Base-by-base conservation (phyloP, 2,329 filamentous ascomycete species). In the Paraconiothyrium sp. region DNA sequence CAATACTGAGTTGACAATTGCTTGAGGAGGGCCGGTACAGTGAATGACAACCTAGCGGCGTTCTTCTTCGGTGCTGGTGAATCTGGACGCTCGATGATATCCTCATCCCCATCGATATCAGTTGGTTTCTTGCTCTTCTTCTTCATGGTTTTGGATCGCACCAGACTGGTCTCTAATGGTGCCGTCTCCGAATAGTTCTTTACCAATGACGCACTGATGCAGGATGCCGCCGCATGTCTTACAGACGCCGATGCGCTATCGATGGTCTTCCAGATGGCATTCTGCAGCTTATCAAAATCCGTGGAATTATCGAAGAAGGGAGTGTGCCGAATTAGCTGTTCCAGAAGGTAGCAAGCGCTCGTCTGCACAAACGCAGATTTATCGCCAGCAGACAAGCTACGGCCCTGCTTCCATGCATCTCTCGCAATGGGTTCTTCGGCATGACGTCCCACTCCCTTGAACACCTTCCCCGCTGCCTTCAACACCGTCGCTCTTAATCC, bases 341-440 rank as follows among this genome's bases (percentile, higher is more conserved):
- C 90, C 64, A 99, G 81, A 74, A 92, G 96, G 67, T 89, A 89
- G 72, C 92, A 96, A 9, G 92, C 91, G 59, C 89, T 87, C 16
- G 90, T 86, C 75, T 97, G 88, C 8, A 94, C 93, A 37, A 97
- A 84, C 2, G 89, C 85, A 4, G 93, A 92, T 79, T 95, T 98
- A 78, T 99, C 96, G 62, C 84, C 85, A 0, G 89, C 85, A 32
- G 91, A 91, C 68, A 91, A 86, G 77, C 85, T 92, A 65, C 95
- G 89, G 30, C 89, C 90, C 76, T 94, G 92, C 79, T 97, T 99
- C 93, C 93, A 98, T 16, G 96, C 88, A 76, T 97, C 94, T 72
- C 93, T 89, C n/a, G 92, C 92, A 41, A 94, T 84, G 58, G 83
- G 84, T 78, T 99, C 95, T 70, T 99, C 95, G 71, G 94, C 85